Base-by-base conservation (phyloP, 306 rosid genomes). In the Sphenostylis stenocarpa region DNA sequence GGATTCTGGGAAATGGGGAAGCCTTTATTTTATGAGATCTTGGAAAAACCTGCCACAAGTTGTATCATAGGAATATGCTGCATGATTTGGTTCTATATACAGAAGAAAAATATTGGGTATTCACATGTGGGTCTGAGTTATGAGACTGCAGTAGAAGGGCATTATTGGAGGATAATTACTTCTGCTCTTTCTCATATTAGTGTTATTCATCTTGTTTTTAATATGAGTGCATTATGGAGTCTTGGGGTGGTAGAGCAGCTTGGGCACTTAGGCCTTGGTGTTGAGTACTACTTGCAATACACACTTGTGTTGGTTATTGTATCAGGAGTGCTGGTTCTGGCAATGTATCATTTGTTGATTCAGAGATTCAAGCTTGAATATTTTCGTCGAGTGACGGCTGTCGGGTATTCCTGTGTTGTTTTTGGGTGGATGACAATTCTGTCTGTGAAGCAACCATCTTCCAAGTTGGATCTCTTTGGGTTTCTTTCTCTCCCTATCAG, bases 361-460 rank as follows among this genome's bases (percentile, higher is more conserved):
- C 97, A 92, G 29, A 92, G 87, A 58, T 95, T 95, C 81, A 95
- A 90, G 89, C 47, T 92, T 9, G 97, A 95, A 77, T 90, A 92
- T 79, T 95, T 92, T 74, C 90, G 96, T 6, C 85, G 98, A 51
- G 96, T 92, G 33, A 90, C 97, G 0, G 97, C 98, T 77, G 97
- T 95, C 75, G 98, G 98, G 3, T 95, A 95, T 80, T 95, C 98
- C n/a, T 95, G 98, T 75, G 98, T 95, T 77, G 98, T 95, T 77
- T 95, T 95, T 56, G 98, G 97, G 62, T 95, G 98, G 98, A 95
- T 95, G 98, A 95, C 98, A 4, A 89, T 95, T 80, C 96, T 95
- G 60, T 86, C 97, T 6, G 95, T 95, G 77, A 95, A 85, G 88
- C 97, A 95, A 34, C 98, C 98, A 7, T 90, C 97, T 7, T 89